Evolutionary conservation across 495 filamentous ascomycete species (phyloP), one percentile per base, ranked within the genome.

Genomic region (Podospora didyma): DNA sequence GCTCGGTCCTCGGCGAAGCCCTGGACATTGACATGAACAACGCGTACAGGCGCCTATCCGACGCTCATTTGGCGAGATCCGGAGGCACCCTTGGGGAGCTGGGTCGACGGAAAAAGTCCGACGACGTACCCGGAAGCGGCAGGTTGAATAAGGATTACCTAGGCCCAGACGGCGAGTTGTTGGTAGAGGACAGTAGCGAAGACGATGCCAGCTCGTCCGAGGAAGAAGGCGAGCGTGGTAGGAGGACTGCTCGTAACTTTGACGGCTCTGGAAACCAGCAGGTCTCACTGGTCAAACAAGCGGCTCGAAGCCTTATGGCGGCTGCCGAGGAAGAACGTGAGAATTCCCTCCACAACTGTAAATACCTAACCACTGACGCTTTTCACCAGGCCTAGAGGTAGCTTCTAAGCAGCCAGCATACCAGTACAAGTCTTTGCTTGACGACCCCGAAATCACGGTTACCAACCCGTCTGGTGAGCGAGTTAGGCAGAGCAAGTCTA

Each of bases 311-410:
- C 62, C 65, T 88, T 39, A 65, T 89, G 20, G 86, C 84, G 47
- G 87, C 85, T 12, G 83, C 85, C 10, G 87, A 92, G 68, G 86
- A 92, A 73, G 89, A 92, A 66, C 81, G 90, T 88, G 83, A 60
- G 88, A 84, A 35, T 35, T 22, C 19, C 7, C 37, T n/a, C 7
- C 19, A 23, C 42, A 22, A 51, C 7, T 42, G 5, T 14, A 14
- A 16, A 14, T 14, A 17, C 39, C 39, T 7, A 5, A 16, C n/a
- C 10, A 48, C 17, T 19, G 31, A n/a, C 34, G 4, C 24, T 26
- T 17, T 69, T 72, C 61, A 73, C 37, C 41, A 79, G 75, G 75
- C 42, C 63, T 75, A 55, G 66, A 75, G 34, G 69, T 78, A 50
- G 71, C 67, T 51, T 65, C 69, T 5, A 63, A 64, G 46, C 70